A percentile compares a stretch with the other conserved stretches of the same genome.
Evolutionary conservation across 805 yeast species (phyloP).

Genomic region (Yamadazyma ubonensis): DNA sequence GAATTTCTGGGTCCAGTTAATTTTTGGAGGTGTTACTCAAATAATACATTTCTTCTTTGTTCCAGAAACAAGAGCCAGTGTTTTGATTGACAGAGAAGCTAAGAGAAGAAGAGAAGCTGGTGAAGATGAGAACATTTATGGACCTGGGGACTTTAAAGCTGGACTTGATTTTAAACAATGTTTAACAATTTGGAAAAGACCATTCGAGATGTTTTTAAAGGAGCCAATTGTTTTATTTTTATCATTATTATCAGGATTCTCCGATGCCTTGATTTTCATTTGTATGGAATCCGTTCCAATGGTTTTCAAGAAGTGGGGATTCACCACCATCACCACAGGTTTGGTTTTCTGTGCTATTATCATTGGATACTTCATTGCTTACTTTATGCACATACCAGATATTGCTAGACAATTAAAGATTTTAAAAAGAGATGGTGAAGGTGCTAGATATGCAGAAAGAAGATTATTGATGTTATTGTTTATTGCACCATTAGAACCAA

Average conservation of each 20-base stretch:
- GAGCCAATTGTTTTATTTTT: conserved; percentile 42
- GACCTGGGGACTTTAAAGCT: conserved; percentile 31
- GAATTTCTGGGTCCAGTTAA: conserved; percentile 35
- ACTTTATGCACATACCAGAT: conserved; percentile 32
- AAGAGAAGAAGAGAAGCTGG: conserved; percentile 34
- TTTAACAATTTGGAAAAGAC: conserved; percentile 35
- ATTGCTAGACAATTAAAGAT: conserved; percentile 29
- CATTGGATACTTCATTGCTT: conserved; percentile 37
- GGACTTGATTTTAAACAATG: conserved; percentile 23
- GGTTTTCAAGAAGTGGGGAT: conserved; percentile 36
- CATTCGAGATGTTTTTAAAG: conserved; percentile 36
- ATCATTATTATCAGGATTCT: conserved; percentile 39
- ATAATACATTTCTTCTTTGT: conserved; percentile 33
- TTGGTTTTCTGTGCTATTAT: conserved; percentile 33
- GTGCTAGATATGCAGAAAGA: conserved; percentile 26
- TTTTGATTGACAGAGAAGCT: conserved; percentile 37
- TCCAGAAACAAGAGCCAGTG: conserved; percentile 33
- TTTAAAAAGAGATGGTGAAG: conserved; percentile 23
- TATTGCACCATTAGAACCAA: conserved; percentile 37
- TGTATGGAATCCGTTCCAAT: conserved; percentile 37
- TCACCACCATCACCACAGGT: conserved; percentile 27
- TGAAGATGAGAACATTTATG: conserved; percentile 30
- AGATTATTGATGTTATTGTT: conserved; percentile 32
- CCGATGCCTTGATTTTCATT: conserved; percentile 41
- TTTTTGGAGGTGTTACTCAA: conserved; percentile 35